These are phyloP conservation scores for Penicillium sp. DNA, from an alignment of 2,329 filamentous ascomycete species.

Conservation along the genomic window DNA sequence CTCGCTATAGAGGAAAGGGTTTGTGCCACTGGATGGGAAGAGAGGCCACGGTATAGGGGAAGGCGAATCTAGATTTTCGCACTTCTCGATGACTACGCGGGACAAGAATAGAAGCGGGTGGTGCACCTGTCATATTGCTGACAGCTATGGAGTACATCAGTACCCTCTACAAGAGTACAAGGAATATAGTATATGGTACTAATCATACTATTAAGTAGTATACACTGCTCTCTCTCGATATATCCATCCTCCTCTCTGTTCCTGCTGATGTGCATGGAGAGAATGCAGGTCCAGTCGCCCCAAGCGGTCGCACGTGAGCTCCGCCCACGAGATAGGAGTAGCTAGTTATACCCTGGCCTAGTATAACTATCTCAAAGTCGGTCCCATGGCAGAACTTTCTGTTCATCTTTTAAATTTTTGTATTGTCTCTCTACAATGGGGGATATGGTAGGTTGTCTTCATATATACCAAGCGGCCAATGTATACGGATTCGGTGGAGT, in stretches of 20 bases:
- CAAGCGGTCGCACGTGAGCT: neutral
- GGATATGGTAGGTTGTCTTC: too few species aligned
- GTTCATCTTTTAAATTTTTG: too few species aligned
- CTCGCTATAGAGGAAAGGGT: too few species aligned
- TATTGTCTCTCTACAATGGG: too few species aligned
- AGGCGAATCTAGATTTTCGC: constrained; percentile 1
- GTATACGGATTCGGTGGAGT: too few species aligned
- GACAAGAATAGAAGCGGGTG: constrained; percentile 4
- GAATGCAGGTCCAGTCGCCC: neutral
- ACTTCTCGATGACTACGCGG: constrained; percentile 3
- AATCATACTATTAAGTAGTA: neutral
- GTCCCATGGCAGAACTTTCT: too few species aligned
- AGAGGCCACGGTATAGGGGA: neutral
- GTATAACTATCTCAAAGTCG: too few species aligned
- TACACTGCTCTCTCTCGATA: neutral
- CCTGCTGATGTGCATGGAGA: neutral
- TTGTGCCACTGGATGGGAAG: too few species aligned
- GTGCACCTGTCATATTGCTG: constrained; percentile 1
- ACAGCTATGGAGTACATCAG: too few species aligned
- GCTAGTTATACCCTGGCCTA: too few species aligned
- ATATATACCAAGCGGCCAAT: too few species aligned
- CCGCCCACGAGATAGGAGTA: neutral
- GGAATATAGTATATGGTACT: neutral
- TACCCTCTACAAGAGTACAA: neutral
- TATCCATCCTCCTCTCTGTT: neutral